Evolutionary conservation across 257 asterid species (phyloP), one percentile per base, ranked within the genome.

Genomic region (Voacanga thouarsii): DNA sequence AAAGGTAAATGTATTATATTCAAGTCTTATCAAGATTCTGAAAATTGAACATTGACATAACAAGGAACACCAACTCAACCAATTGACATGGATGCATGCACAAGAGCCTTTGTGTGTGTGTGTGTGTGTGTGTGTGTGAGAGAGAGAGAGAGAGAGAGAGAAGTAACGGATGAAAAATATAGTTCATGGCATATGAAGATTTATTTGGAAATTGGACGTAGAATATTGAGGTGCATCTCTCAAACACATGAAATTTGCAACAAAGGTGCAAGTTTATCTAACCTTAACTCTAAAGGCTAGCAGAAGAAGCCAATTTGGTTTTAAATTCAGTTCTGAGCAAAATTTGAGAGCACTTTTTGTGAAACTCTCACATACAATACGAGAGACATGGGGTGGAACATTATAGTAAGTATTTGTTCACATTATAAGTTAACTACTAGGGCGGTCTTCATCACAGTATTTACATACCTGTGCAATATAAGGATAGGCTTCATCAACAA

Each of bases 401-500:
- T 24, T 24, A 6, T 39, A 67, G 23, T 7, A 7, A 65, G 26
- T 65, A 60, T 18, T 19, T 39, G 19, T 21, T 23, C 23, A 39
- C 28, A 18, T 67, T 15, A 41, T 7, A 41, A 11, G 9, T 19
- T 67, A 18, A 41, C 30, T 30, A 68, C n/a, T 7, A 72, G 26
- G 18, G 14, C 24, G 49, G 11, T 8, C 23, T 51, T 41, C 28
- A 55, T 23, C 15, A 23, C 23, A 75, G 50, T 64, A 73, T 73
- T 79, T 73, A 23, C 71, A 77, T 84, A 96, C 99, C 98, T 96
- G 99, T 16, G 99, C 99, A 74, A 96, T 83, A 83, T 93, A 96
- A 53, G 99, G 99, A 84, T 96, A 96, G 81, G 99, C 99, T 90
- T 96, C 99, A 86, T 96, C 99, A 21, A 96, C 99, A n/a, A 96